Evolutionary conservation across 2,329 filamentous ascomycete genomes (phyloP), one percentile per base, ranked within the genome.

Genomic region (Sphaerulina populicola): DNA sequence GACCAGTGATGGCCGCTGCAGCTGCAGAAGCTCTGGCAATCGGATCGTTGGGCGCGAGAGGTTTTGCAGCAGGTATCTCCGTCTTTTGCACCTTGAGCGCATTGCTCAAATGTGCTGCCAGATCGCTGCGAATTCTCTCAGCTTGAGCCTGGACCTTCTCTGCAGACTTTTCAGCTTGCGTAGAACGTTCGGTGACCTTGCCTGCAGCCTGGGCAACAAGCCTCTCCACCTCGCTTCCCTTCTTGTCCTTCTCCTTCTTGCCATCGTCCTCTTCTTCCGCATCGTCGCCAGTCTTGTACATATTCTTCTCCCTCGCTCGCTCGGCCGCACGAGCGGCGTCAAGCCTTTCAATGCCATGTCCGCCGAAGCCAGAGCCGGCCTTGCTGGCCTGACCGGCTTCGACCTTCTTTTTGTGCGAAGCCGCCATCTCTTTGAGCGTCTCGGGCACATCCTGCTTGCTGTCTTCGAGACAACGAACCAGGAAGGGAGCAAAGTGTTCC

Each of bases 331-430:
- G 86, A 62, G 94, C 88, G 63, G 90, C 85, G 68, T 97, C 91
- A 38, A 97, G 82, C 42, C 83, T 83, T 66, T 97, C 93, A 31
- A 98, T 77, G 53, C 93, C 93, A 66, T 95, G 95, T 50, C 93
- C 93, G 62, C 91, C 91, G 62, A 98, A 98, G 2, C 93, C 93
- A 52, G 85, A 88, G 18, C 82, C 83, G 49, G 71, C 76, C 57
- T 88, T 85, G 69, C 94, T 95, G 61, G 88, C 89, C 66, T 94
- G 93, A 44, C 91, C 93, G 6, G 84, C 79, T 70, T 94, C 94
- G 63, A 96, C 87, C 70, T 96, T 96, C 60, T 94, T 86, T 52
- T 84, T 79, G 71, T 94, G 94, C 1, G 80, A 75, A 47, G 81
- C 75, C 3, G 79, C 77, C 62, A 85, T 71, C 47, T 77, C 76